These are phyloP conservation scores for Teunomyces panamensis DNA, from an alignment of 805 yeast genomes.

Conservation along the genomic window DNA sequence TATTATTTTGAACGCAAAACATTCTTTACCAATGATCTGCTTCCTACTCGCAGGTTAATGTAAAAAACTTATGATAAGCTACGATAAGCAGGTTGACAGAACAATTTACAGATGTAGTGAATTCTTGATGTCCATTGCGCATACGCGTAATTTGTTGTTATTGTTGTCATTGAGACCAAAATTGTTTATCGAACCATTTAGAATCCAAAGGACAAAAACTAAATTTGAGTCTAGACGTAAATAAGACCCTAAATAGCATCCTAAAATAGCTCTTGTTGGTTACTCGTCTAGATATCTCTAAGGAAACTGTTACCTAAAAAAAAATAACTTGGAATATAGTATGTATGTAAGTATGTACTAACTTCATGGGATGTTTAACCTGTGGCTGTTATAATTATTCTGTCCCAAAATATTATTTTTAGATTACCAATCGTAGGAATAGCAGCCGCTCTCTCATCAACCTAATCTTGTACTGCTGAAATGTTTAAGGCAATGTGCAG, in stretches of 20 bases:
- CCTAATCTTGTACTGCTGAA: neutral
- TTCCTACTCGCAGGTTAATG: too few species aligned
- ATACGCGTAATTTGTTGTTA: neutral
- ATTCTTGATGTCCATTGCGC: neutral
- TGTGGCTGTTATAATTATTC: too few species aligned
- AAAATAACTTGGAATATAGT: too few species aligned
- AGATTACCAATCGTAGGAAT: neutral
- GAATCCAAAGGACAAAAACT: neutral
- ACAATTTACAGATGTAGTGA: neutral
- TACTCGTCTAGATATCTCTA: too few species aligned
- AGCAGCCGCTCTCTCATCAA: neutral
- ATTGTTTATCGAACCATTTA: neutral
- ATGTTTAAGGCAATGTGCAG: neutral
- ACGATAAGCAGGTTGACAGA: neutral
- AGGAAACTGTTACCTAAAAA: too few species aligned
- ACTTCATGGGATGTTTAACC: too few species aligned
- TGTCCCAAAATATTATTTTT: too few species aligned
- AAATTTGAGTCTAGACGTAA: neutral
- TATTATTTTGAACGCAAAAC: too few species aligned
- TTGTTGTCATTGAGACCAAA: neutral
- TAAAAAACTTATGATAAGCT: neutral
- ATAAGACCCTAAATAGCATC: too few species aligned
- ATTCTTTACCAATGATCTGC: too few species aligned
- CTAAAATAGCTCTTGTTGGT: too few species aligned
- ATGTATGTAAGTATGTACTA: too few species aligned